Base-by-base conservation (phyloP, 768 basidiomycete species). In the Tricholoma saponaceum region DNA sequence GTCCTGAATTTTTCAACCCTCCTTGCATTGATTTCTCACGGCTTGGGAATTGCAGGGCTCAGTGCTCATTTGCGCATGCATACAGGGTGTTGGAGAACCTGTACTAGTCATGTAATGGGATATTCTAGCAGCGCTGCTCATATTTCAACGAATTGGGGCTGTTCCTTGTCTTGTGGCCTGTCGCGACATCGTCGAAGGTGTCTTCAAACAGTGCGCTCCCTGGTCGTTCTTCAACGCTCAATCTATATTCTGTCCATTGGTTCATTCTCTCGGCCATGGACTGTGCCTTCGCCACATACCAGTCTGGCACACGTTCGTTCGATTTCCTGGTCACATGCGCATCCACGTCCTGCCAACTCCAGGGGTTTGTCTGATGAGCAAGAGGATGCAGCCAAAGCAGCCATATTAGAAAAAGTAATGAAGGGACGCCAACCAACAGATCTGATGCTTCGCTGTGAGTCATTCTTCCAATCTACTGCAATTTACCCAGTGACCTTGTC, bases 361-460 rank as follows among this genome's bases (percentile, higher is more conserved):
- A 66, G 60, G 50, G 71, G 68, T 26, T 52, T 67, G 16, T 66
- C 77, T 30, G 74, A 76, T 56, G 73, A 66, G 49, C 82, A 87
- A 65, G 89, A 93, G 70, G 89, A 91, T 65, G 78, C 77, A 32
- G 81, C 87, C 1, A 85, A 86, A 65, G 81, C 81, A 26, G 85
- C 86, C 52, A 86, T 94, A 59, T 74, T 93, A 51, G 91, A 92
- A 66, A 91, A 89, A 62, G 86, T 90, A 58, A 86, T 92, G 82
- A 91, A 91, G 69, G 88, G 89, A 56, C 83, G 92, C 53, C 89
- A 93, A 65, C 90, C 92, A 22, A 84, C 91, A 32, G 94, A 96
- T 65, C 84, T 95, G 60, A 90, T 92, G 84, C 76, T 97, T 58
- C 85, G 93, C 64, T 96, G 95, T 95, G 69, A 76, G 91, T 82